Evolutionary conservation across 1,284 basidiomycete genomes (phyloP).

Genomic region (Ganoderma multipileum): DNA sequence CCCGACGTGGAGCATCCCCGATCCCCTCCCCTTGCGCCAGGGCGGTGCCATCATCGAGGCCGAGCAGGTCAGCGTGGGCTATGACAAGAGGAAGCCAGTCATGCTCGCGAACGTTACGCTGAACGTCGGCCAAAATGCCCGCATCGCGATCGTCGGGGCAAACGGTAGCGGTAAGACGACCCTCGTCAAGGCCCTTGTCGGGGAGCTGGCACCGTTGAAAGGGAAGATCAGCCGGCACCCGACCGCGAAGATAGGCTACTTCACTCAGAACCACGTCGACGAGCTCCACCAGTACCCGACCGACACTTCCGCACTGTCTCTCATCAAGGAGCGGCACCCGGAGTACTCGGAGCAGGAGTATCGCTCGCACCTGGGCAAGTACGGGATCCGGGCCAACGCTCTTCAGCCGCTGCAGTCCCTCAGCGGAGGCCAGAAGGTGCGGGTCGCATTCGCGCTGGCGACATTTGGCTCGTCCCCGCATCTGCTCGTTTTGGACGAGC

Average conservation of each 20-base stretch:
- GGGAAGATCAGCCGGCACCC: conserved; percentile 68
- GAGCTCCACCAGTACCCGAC: conserved; percentile 43
- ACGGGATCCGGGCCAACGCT: conserved; percentile 56
- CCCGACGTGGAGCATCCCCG: conserved; percentile 54
- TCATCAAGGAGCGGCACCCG: conserved; percentile 45
- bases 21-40: conserved; percentile 56
- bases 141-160: conserved; percentile 64
- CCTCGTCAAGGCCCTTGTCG: conserved; percentile 62
- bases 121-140: conserved; percentile 61
- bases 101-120: conserved; percentile 61
- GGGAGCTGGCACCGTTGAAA: conserved; percentile 53
- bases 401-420: conserved; percentile 51
- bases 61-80: conserved; percentile 55
- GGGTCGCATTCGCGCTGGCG: conserved; percentile 52
- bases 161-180: conserved; percentile 70
- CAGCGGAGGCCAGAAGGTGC: conserved; percentile 69
- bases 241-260: conserved; percentile 61
- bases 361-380: conserved; percentile 52
- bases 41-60: conserved; percentile 60
- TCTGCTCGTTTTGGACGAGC: conserved; percentile 90
- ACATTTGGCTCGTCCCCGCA: conserved; percentile 77
- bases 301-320: conserved; percentile 48
- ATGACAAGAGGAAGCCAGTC: conserved; percentile 40
- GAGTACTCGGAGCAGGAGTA: conserved; percentile 40
- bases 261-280: conserved; percentile 64